These are phyloP conservation scores for Psilocybe cubensis DNA, from an alignment of 768 basidiomycete species.

Conservation along the genomic window DNA sequence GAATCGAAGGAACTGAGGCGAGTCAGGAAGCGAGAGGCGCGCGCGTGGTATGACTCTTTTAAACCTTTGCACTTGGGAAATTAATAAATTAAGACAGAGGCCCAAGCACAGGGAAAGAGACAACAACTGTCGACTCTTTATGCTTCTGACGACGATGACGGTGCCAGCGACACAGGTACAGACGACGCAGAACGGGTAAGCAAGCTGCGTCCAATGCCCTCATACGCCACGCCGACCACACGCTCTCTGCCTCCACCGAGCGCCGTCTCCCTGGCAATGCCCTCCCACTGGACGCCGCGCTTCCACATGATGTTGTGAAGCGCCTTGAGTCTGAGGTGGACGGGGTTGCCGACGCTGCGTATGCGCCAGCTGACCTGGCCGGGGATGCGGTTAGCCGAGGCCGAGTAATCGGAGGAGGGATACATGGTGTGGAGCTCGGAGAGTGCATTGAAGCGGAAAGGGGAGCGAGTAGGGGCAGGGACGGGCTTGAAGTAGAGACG, in stretches of 20 bases:
- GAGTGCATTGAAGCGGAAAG: slow-evolving; percentile 40
- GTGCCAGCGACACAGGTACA: neutral
- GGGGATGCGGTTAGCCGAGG: slow-evolving; percentile 9
- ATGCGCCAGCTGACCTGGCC: slow-evolving; percentile 42
- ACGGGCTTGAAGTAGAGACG: slow-evolving; percentile 38
- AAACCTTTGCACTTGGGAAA: neutral
- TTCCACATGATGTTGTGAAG: slow-evolving; percentile 56
- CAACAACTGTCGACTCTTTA: neutral
- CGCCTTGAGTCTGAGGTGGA: slow-evolving; percentile 61
- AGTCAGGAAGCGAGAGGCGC: neutral
- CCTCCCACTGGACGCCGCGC: slow-evolving; percentile 50
- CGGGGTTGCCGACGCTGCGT: slow-evolving; percentile 64
- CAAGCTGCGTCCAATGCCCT: slow-evolving; percentile 59
- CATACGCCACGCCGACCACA: slow-evolving; percentile 60
- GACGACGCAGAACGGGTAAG: slow-evolving; percentile 28
- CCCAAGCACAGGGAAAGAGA: neutral
- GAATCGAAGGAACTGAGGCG: neutral
- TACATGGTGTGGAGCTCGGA: slow-evolving; percentile 31
- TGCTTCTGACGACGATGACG: no score
- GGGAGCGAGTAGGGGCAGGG: slow-evolving; percentile 45
- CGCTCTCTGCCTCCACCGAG: slow-evolving; percentile 62
- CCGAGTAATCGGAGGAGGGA: slow-evolving; percentile 16
- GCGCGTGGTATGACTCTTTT: neutral
- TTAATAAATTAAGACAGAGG: slow-evolving; percentile 1
- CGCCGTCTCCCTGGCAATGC: slow-evolving; percentile 48